These are phyloP conservation scores for Hebeloma cylindrosporum DNA, from an alignment of 768 basidiomycete species.

Conservation along the genomic window DNA sequence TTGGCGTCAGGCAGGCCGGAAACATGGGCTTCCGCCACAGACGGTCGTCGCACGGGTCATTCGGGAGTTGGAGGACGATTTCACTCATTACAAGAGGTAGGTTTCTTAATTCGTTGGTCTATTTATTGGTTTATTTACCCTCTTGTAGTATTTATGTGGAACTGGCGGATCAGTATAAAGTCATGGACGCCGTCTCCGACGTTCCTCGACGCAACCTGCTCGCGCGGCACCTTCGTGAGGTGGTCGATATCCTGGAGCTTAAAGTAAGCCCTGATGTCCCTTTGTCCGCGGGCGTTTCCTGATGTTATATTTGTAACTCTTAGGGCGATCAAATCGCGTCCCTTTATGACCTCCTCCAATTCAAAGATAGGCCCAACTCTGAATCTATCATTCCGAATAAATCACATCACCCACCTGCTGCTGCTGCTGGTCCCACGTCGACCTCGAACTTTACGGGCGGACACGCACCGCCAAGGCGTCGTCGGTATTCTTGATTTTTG, in stretches of 20 bases:
- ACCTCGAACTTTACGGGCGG: too few relatives aligned
- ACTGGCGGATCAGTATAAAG: constrained; percentile 89
- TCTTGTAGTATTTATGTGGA: constrained; percentile 80
- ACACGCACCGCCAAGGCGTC: too few relatives aligned
- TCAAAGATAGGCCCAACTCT: constrained; percentile 60
- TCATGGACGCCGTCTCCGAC: constrained; percentile 82
- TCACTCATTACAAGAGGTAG: constrained; percentile 91
- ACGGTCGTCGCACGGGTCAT: constrained; percentile 83
- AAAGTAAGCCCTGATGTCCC: constrained; percentile 55
- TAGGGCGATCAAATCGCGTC: constrained; percentile 95
- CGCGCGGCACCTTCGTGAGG: constrained; percentile 85
- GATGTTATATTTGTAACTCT: neutral
- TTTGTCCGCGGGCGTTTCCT: neutral
- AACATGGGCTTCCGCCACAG: constrained; percentile 71
- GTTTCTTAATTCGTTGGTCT: constrained; percentile 24
- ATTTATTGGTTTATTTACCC: constrained; percentile 7
- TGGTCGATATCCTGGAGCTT: constrained; percentile 88
- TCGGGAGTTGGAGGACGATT: constrained; percentile 91
- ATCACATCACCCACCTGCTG: too few relatives aligned
- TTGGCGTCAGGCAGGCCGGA: constrained; percentile 31
- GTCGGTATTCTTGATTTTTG: too few relatives aligned
- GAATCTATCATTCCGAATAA: constrained; percentile 25
- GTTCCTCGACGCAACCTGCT: constrained; percentile 81
- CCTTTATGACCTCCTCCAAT: constrained; percentile 78
- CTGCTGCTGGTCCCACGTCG: too few relatives aligned